phyloP scores from a whole-genome alignment of 345 rosid species.

The Nephelium lappaceum region DNA sequence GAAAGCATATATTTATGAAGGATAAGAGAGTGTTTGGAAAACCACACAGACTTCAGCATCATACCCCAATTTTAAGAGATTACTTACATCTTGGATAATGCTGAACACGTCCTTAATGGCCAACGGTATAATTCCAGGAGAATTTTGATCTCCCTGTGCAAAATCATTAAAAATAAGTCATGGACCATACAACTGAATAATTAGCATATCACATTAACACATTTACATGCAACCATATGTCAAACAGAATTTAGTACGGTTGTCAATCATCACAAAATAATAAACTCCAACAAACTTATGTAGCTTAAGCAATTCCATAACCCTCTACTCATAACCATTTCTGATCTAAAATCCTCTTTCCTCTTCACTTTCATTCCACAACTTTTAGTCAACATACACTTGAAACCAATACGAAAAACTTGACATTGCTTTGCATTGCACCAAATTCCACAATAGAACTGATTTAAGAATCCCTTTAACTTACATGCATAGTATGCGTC shows the following conservation, averaged over 20 bases:
- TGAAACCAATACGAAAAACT: background rate
- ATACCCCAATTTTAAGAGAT: background rate
- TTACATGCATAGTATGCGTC: conserved; percentile 99
- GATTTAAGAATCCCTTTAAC: conserved; percentile 21
- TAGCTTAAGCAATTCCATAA: background rate
- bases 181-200: background rate
- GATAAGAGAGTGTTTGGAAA: background rate
- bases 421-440: background rate
- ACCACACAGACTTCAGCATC: no score
- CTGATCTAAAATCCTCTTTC: background rate
- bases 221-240: background rate
- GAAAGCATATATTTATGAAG: background rate
- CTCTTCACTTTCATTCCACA: background rate
- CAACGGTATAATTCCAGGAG: conserved; percentile 96
- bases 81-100: conserved; percentile 95
- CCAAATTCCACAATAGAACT: background rate
- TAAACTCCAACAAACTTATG: background rate
- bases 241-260: no score
- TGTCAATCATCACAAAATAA: background rate
- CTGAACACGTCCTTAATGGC: conserved; percentile 99
- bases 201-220: background rate
- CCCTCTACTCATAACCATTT: background rate
- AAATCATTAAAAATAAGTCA: conserved; percentile 11
- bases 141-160: conserved; percentile 90
- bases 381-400: background rate